Evolutionary conservation across 2,329 filamentous ascomycete genomes (phyloP).

Genomic region (Botrytis medusae): DNA sequence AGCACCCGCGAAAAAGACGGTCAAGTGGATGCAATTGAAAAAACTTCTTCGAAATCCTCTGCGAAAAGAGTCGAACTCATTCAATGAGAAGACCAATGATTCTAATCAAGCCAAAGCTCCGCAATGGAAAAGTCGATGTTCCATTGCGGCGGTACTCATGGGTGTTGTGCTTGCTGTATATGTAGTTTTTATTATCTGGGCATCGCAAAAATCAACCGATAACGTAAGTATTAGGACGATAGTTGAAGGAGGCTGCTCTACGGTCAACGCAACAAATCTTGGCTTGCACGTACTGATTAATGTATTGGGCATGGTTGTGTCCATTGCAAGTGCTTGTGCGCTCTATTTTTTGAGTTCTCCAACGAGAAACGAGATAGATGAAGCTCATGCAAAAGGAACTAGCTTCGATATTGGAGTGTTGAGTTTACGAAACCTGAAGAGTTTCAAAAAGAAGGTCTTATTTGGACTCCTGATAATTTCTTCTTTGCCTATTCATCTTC

Average conservation of each 20-base stretch:
- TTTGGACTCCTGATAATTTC: constrained; percentile 28
- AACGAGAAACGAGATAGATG: constrained; percentile 50
- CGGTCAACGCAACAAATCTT: constrained; percentile 25
- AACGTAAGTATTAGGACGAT: constrained; percentile 23
- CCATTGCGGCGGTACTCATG: constrained; percentile 1
- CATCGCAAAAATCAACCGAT: constrained; percentile 22
- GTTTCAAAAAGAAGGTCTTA: constrained; percentile 27
- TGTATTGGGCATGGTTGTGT: constrained; percentile 45
- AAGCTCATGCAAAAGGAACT: constrained; percentile 44
- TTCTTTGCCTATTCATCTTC: constrained; percentile 33
- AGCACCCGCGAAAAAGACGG: background rate
- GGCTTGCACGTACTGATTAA: constrained; percentile 50
- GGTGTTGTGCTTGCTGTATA: constrained; percentile 26
- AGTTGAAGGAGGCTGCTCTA: constrained; percentile 20
- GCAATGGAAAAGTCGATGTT: constrained; percentile 14
- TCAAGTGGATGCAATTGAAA: background rate
- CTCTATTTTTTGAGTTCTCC: constrained; percentile 53
- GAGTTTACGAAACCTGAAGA: constrained; percentile 43
- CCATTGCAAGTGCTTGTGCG: constrained; percentile 48
- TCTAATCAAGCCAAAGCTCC: background rate
- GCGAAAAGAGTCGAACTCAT: background rate
- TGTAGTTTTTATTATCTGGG: constrained; percentile 29
- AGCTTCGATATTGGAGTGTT: constrained; percentile 49
- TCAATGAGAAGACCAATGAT: background rate
- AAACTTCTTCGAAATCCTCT: background rate